phyloP scores from a whole-genome alignment of 169 alveolate species.

The Plasmodium knowlesi region DNA sequence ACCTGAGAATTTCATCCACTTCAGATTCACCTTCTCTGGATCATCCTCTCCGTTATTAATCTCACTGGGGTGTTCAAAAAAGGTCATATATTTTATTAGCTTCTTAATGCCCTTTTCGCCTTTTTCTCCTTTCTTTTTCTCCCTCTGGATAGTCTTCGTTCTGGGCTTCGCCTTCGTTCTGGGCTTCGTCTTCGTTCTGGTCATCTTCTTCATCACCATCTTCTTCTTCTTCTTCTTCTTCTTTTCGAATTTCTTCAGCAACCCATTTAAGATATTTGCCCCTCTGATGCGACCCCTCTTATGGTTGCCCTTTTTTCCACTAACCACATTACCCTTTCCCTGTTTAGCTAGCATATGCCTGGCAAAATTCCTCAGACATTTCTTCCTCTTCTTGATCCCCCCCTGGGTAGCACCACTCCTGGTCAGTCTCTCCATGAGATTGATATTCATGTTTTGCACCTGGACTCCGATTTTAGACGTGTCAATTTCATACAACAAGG shows the following conservation, averaged over 20 bases:
- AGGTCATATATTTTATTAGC: neutral
- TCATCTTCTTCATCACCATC: neutral
- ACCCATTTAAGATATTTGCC: neutral
- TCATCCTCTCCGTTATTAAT: neutral
- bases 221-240: neutral
- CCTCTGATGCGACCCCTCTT: neutral
- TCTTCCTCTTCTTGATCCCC: neutral
- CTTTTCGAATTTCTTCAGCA: neutral
- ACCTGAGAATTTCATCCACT: neutral
- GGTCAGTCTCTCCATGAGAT: conserved; percentile 7
- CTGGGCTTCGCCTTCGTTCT: neutral
- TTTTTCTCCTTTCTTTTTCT: no score
- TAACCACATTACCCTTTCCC: neutral
- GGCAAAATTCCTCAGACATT: neutral
- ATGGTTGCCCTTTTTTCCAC: neutral
- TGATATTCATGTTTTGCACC: conserved; percentile 30
- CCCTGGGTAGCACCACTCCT: neutral
- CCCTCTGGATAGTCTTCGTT: neutral
- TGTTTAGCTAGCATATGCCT: neutral
- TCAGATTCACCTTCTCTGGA: neutral
- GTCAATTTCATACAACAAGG: conserved; percentile 3
- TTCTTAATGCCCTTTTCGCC: conserved; percentile 2
- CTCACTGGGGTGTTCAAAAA: neutral
- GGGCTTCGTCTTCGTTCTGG: neutral
- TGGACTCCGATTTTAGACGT: neutral